These are phyloP conservation scores for Acmispon strigosus DNA, from an alignment of 306 rosid genomes.

Conservation along the genomic window DNA sequence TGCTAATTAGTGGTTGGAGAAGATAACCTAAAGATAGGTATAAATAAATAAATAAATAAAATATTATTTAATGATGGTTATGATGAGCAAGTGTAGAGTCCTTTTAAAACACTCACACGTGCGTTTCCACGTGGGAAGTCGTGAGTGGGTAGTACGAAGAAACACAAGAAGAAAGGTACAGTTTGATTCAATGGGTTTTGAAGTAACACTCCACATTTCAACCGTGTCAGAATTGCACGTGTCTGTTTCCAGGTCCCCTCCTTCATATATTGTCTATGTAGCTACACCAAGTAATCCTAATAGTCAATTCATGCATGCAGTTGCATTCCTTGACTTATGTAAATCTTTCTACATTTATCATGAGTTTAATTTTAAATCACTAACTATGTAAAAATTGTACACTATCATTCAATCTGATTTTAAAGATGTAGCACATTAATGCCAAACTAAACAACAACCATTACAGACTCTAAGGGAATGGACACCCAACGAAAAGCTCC, in stretches of 20 bases:
- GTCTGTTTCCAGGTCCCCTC: conserved; percentile 13
- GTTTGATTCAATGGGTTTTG: not conserved
- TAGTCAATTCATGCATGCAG: conserved; percentile 5
- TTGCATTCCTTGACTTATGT: conserved; percentile 1
- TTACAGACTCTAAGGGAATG: too few species aligned
- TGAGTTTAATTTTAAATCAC: too few species aligned
- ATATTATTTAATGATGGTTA: not conserved
- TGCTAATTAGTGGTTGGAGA: conserved; percentile 32
- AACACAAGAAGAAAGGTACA: conserved; percentile 13
- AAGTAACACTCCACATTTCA: conserved; percentile 25
- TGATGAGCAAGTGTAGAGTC: not conserved
- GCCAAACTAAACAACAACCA: too few species aligned
- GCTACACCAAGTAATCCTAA: not conserved
- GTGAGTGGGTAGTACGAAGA: conserved; percentile 14
- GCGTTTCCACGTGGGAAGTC: conserved; percentile 33
- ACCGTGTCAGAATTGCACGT: conserved; percentile 62
- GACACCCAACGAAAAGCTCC: too few species aligned
- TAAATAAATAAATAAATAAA: not conserved
- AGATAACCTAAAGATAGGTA: conserved; percentile 27
- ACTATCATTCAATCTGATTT: too few species aligned
- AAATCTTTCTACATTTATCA: too few species aligned
- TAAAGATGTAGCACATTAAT: too few species aligned
- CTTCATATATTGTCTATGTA: not conserved
- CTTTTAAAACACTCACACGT: conserved; percentile 29
- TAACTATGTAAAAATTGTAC: too few species aligned